phyloP scores from a whole-genome alignment of 2,329 filamentous ascomycete genomes.

The Ilyonectria destructans region DNA sequence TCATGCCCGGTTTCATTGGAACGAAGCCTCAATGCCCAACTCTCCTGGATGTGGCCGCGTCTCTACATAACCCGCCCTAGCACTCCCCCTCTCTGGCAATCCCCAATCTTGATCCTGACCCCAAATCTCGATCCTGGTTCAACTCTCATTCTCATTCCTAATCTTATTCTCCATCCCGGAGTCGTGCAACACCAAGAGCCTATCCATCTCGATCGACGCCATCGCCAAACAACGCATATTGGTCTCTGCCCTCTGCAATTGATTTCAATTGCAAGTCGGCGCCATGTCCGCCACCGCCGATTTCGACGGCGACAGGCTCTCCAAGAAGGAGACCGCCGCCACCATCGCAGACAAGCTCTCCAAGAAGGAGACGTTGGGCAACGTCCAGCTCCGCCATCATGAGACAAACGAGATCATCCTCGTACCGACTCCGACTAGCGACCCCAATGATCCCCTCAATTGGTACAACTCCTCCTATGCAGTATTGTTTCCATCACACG shows the following conservation, averaged over 20 bases:
- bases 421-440: constrained; percentile 62
- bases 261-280: background rate
- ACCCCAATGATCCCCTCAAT: constrained; percentile 66
- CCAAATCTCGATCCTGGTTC: background rate
- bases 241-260: background rate
- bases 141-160: constrained; percentile 1
- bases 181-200: no score
- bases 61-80: background rate
- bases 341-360: background rate
- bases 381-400: constrained; percentile 35
- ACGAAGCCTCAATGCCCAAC: background rate
- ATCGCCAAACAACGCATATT: background rate
- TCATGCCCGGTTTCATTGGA: background rate
- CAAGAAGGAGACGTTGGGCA: constrained; percentile 32
- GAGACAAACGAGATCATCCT: constrained; percentile 63
- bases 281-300: background rate
- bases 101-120: constrained; percentile 1
- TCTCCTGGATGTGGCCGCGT: background rate
- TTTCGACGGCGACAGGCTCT: constrained; percentile 3
- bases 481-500: background rate
- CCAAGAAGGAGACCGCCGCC: constrained; percentile 21
- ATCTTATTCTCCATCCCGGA: background rate
- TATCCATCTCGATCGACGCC: background rate
- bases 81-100: background rate
- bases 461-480: constrained; percentile 37